A percentile compares a stretch with the other conserved stretches of the same genome.
phyloP scores from a whole-genome alignment of 208 protist genomes.

The Naegleria gruberi region DNA sequence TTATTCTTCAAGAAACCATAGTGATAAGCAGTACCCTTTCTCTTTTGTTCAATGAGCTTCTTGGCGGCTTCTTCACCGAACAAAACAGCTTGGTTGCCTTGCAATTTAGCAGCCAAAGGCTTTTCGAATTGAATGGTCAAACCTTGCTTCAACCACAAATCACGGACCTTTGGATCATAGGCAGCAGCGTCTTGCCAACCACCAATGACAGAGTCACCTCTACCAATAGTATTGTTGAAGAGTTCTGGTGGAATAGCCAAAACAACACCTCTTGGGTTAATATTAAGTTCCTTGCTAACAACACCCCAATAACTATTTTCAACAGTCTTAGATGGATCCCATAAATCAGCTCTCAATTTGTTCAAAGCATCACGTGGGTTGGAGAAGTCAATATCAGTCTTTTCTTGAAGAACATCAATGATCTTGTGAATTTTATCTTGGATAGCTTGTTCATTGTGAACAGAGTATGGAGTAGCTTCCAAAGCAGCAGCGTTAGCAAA shows the following conservation, averaged over 20 bases:
- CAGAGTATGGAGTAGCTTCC: background rate
- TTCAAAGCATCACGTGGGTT: background rate
- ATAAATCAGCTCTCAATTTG: background rate
- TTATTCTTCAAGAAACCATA: background rate
- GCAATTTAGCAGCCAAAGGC: background rate
- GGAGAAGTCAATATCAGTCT: conserved; percentile 7
- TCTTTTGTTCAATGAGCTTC: background rate
- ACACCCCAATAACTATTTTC: conserved; percentile 9
- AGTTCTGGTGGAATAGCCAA: background rate
- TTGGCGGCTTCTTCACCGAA: background rate
- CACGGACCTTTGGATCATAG: background rate
- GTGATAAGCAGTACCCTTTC: background rate
- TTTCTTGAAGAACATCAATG: background rate
- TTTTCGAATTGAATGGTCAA: background rate
- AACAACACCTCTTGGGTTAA: background rate
- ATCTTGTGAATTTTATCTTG: background rate
- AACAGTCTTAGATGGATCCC: background rate
- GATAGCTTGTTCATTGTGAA: background rate
- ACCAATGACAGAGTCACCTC: background rate
- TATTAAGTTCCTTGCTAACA: background rate
- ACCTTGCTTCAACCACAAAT: background rate
- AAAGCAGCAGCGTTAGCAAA: background rate
- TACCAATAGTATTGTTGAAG: background rate
- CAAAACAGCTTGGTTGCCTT: background rate
- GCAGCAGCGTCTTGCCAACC: background rate